Conservation (phyloP, 305 asterid genomes). For the Rubia tinctorum region DNA sequence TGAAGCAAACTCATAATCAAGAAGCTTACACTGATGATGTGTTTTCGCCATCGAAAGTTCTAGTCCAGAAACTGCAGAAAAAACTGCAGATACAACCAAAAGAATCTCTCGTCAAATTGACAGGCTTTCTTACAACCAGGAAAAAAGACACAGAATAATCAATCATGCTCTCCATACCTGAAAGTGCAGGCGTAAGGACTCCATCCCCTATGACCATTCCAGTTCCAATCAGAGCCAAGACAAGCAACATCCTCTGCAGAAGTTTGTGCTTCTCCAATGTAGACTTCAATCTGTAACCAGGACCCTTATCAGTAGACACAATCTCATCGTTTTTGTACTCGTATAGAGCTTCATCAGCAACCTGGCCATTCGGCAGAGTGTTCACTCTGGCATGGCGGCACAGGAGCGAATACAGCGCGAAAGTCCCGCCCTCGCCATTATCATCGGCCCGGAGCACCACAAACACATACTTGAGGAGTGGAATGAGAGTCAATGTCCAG, state of each 20-base stretch:
- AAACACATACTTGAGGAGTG: conserved; percentile 75
- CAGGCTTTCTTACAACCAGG: background rate
- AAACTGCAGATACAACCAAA: conserved; percentile 50
- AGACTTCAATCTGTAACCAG: conserved; percentile 58
- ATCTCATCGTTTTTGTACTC: conserved; percentile 66
- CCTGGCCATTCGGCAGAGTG: conserved; percentile 76
- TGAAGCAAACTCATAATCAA: conserved; percentile 1
- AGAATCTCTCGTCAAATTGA: background rate
- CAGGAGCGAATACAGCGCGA: conserved; percentile 67
- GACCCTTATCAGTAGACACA: conserved; percentile 38
- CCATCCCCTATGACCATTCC: conserved; percentile 98
- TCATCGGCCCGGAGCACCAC: conserved; percentile 85
- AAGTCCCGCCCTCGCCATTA: conserved; percentile 96
- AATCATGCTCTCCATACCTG: conserved; percentile 37
- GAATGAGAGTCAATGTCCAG: conserved; percentile 85
- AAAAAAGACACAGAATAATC: background rate
- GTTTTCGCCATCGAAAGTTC: conserved; percentile 78
- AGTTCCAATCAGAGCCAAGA: conserved; percentile 73
- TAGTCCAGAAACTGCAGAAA: conserved; percentile 88
- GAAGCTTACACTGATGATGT: conserved; percentile 79
- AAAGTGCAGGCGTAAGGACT: conserved; percentile 88
- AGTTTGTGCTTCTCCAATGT: conserved; percentile 56
- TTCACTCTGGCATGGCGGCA: conserved; percentile 83
- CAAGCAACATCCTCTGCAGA: conserved; percentile 56
- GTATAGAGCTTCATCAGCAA: conserved; percentile 72